phyloP scores from a whole-genome alignment of 176 grass and related monocot genomes.

The Themeda triandra region DNA sequence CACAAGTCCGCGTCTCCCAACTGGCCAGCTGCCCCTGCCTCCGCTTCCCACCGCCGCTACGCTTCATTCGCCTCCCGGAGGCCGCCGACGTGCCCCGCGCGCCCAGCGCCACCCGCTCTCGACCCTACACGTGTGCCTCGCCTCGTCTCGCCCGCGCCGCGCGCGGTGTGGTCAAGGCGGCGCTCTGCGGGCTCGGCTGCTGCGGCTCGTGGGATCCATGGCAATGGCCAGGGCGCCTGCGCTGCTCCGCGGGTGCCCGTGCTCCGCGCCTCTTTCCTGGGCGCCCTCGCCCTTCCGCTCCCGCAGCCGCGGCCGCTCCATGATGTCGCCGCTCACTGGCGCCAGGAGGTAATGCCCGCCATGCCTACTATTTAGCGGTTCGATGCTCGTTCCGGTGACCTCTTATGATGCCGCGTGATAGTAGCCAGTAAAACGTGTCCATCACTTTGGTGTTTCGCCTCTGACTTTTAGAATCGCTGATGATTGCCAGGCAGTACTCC shows the following conservation, averaged over 20 bases:
- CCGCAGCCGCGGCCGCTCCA: constrained; percentile 9
- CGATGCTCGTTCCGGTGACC: neutral
- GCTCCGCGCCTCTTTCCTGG: constrained; percentile 22
- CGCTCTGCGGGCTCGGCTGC: constrained; percentile 48
- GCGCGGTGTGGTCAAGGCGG: constrained; percentile 37
- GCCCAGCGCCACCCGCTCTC: neutral
- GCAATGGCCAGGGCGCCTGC: constrained; percentile 37
- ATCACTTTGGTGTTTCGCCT: neutral
- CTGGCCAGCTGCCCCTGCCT: neutral
- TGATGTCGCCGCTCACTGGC: constrained; percentile 22
- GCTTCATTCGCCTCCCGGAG: constrained; percentile 5
- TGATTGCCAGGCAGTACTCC: constrained; percentile 39
- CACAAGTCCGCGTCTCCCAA: neutral
- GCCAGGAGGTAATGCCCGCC: constrained; percentile 26
- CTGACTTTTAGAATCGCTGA: constrained; percentile 9
- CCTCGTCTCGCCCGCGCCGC: neutral
- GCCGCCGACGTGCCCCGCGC: neutral
- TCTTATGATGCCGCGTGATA: neutral
- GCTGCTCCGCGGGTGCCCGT: constrained; percentile 36
- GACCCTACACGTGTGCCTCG: neutral
- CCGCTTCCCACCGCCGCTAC: neutral
- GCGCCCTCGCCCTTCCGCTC: constrained; percentile 19
- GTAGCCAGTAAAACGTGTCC: neutral
- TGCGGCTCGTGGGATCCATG: constrained; percentile 38
- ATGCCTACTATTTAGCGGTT: neutral